These are phyloP conservation scores for Chaetomiaceae sp. DNA, from an alignment of 2,329 filamentous ascomycete genomes.

Conservation along the genomic window DNA sequence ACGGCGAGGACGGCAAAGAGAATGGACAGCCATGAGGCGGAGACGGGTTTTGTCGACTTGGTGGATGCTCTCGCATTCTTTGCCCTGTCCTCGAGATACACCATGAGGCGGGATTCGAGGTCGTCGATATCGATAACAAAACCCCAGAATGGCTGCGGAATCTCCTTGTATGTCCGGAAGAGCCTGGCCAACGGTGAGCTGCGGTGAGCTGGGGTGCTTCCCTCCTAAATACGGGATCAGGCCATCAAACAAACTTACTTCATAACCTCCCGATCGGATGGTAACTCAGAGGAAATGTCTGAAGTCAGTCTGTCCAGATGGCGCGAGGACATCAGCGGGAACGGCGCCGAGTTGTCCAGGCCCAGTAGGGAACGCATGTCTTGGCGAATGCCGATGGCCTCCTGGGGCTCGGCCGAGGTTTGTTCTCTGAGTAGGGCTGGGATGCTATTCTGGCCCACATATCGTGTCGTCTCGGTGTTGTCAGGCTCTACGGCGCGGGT, in stretches of 20 bases:
- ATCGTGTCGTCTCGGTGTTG: constrained; percentile 50
- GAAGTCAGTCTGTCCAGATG: constrained; percentile 56
- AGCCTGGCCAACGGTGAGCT: constrained; percentile 37
- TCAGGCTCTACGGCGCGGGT: constrained; percentile 43
- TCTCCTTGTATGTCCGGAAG: constrained; percentile 63
- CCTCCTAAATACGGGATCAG: no score
- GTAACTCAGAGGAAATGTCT: constrained; percentile 58
- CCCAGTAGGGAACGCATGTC: constrained; percentile 64
- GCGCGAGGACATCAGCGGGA: constrained; percentile 60
- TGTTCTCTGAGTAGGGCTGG: constrained; percentile 61
- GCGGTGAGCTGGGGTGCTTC: no score
- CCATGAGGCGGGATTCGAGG: constrained; percentile 59
- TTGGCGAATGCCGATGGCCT: constrained; percentile 51
- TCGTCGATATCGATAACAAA: constrained; percentile 63
- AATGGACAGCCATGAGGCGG: constrained; percentile 62
- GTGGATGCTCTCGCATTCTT: constrained; percentile 46
- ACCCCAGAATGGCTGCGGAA: constrained; percentile 63
- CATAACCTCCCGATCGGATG: constrained; percentile 61
- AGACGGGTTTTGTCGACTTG: constrained; percentile 48
- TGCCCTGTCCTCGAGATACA: constrained; percentile 60
- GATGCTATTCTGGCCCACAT: constrained; percentile 64
- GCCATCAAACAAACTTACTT: constrained; percentile 42
- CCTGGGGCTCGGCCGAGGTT: constrained; percentile 47
- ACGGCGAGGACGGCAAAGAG: constrained; percentile 61
- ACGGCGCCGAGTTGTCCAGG: constrained; percentile 61